Evolutionary conservation across 768 basidiomycete species (phyloP).

Genomic region (Cantharellus cinnabarinus): DNA sequence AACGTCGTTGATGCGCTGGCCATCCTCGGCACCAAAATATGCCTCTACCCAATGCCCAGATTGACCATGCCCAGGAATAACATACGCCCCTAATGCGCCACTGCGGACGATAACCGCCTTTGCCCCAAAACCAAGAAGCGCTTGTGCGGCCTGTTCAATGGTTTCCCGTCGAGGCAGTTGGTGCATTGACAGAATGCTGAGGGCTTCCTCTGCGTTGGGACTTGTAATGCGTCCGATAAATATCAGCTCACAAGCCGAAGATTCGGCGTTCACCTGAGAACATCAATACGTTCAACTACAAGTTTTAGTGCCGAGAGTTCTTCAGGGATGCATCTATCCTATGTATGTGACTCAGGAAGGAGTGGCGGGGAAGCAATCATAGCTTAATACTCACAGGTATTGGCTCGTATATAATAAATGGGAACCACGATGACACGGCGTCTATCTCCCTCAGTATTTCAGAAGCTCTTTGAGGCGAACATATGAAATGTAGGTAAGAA

Average conservation of each 20-base stretch:
- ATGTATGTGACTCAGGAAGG: conserved; percentile 3
- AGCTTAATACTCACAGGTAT: conserved; percentile 40
- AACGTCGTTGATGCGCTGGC: conserved; percentile 47
- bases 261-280: conserved; percentile 36
- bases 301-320: conserved; percentile 47
- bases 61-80: conserved; percentile 23
- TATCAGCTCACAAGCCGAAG: background rate
- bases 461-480: conserved; percentile 53
- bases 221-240: conserved; percentile 18
- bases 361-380: background rate
- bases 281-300: conserved; percentile 35
- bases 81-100: conserved; percentile 51
- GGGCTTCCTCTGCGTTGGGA: conserved; percentile 75
- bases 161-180: conserved; percentile 25
- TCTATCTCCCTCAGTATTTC: conserved; percentile 45
- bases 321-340: conserved; percentile 64
- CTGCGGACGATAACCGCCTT: conserved; percentile 58
- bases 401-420: conserved; percentile 62
- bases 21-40: conserved; percentile 37
- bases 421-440: conserved; percentile 29
- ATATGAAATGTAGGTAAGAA: conserved; percentile 57
- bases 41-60: conserved; percentile 48
- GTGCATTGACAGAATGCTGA: conserved; percentile 35
- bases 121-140: conserved; percentile 36
- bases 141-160: conserved; percentile 46